phyloP scores from a whole-genome alignment of 2,329 filamentous ascomycete genomes.

The Alternaria ventricosa region DNA sequence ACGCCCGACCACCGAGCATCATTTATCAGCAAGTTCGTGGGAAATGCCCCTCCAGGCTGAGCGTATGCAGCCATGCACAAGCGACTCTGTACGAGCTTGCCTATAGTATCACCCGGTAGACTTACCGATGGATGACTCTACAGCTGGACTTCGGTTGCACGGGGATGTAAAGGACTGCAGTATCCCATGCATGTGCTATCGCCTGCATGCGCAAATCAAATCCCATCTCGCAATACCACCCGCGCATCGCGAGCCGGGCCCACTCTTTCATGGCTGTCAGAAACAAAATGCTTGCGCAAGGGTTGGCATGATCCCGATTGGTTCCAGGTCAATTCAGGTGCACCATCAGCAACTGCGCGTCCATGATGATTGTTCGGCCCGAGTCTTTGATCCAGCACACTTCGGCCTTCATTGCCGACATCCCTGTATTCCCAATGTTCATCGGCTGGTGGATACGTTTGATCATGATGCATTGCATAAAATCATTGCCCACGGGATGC shows the following conservation, averaged over 20 bases:
- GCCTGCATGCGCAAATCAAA: conserved; percentile 3
- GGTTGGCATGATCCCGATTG: not conserved
- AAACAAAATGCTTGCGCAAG: not conserved
- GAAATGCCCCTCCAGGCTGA: not conserved
- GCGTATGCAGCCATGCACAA: not conserved
- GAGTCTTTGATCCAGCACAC: not conserved
- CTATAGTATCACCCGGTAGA: not conserved
- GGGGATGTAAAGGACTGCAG: not conserved
- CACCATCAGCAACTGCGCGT: not conserved
- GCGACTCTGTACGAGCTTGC: not conserved
- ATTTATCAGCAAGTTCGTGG: not conserved
- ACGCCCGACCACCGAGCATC: not conserved
- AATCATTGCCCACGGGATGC: not conserved
- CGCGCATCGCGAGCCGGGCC: not conserved
- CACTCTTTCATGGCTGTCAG: not conserved
- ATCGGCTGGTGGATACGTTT: not conserved
- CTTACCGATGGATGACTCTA: not conserved
- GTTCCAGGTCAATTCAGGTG: not conserved
- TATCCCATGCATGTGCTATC: not conserved
- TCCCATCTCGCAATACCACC: not conserved
- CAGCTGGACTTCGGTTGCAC: conserved; percentile 1
- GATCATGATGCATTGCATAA: not conserved
- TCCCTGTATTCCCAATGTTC: not conserved
- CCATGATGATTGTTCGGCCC: not conserved
- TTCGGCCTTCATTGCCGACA: not conserved